Conservation (phyloP, 73 alveolate species). For the Paramecium biaurelia region DNA sequence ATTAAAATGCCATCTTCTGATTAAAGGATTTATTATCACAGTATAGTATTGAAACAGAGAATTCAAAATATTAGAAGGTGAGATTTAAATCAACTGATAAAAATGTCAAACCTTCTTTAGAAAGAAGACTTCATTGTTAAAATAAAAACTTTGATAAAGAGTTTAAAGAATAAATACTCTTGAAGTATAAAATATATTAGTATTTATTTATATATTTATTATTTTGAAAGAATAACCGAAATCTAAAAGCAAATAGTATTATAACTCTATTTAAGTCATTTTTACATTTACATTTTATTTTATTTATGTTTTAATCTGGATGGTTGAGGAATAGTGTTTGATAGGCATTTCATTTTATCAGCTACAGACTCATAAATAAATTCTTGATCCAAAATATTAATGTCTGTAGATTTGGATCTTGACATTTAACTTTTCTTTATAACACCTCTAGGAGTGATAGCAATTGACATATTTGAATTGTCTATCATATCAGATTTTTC, state of each 20-base stretch:
- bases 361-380: background rate
- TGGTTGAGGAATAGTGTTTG: background rate
- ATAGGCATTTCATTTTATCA: background rate
- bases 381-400: background rate
- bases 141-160: no score
- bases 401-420: constrained; percentile 7
- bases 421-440: background rate
- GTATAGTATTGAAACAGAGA: background rate
- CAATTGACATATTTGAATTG: constrained; percentile 38
- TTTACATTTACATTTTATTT: background rate
- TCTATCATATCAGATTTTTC: constrained; percentile 51
- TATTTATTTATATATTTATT: no score
- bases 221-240: no score
- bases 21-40: no score
- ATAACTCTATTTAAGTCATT: background rate
- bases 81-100: no score
- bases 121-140: no score
- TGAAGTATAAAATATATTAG: no score
- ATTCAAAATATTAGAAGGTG: no score
- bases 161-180: no score
- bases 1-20: background rate
- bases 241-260: background rate
- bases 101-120: no score
- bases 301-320: background rate
- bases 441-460: constrained; percentile 19